Conservation (phyloP, 164 flowering plant genomes). For the Berberis thunbergii region DNA sequence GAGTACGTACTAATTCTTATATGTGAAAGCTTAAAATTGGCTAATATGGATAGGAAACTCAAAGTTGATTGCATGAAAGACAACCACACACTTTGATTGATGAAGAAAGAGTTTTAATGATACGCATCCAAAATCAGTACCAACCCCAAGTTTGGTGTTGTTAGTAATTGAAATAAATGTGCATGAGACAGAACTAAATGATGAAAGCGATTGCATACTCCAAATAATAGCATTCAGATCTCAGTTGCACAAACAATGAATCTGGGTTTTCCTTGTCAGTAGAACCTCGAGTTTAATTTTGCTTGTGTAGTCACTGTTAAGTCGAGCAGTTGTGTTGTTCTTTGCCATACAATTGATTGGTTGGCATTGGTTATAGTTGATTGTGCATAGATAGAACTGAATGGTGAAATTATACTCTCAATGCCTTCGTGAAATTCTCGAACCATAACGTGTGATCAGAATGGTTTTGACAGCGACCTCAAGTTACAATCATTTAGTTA, state of each 20-base stretch:
- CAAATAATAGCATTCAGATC: not conserved
- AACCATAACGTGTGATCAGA: too few relatives aligned
- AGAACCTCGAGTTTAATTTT: too few relatives aligned
- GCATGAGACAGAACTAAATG: not conserved
- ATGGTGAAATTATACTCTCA: too few relatives aligned
- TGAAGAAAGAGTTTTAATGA: not conserved
- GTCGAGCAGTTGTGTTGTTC: too few relatives aligned
- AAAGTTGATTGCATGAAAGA: not conserved
- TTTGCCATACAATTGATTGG: too few relatives aligned
- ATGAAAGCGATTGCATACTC: not conserved
- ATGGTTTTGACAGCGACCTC: too few relatives aligned
- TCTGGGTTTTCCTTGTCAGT: not conserved
- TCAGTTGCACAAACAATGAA: not conserved
- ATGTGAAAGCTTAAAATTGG: not conserved
- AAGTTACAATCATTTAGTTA: too few relatives aligned
- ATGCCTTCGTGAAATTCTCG: too few relatives aligned
- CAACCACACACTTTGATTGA: not conserved
- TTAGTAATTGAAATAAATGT: not conserved
- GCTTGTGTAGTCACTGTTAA: not conserved
- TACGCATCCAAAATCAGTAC: too few relatives aligned
- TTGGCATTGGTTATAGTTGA: too few relatives aligned
- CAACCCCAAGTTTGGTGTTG: not conserved
- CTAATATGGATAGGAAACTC: not conserved
- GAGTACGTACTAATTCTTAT: constrained; percentile 33
- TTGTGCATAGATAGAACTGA: too few relatives aligned